Percentiles rank a stretch among this genome's conserved stretches.
phyloP scores from a whole-genome alignment of 23 red algal genomes.

The Gracilaria domingensis region DNA sequence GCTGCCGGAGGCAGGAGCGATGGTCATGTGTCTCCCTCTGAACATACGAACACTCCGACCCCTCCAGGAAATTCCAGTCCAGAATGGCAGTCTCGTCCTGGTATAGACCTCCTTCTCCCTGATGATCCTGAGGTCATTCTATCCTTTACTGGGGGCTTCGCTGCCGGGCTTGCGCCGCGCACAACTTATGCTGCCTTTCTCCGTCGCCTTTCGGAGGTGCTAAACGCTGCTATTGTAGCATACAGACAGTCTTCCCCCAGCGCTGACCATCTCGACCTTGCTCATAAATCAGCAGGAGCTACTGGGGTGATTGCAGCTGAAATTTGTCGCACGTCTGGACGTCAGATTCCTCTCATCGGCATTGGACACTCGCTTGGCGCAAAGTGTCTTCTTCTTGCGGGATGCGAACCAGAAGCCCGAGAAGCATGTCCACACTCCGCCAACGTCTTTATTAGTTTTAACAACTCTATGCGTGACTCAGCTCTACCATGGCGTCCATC shows the following conservation, averaged over 20 bases:
- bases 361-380: constrained; percentile 90
- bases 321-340: constrained; percentile 22
- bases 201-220: constrained; percentile 39
- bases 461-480: constrained; percentile 75
- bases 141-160: constrained; percentile 74
- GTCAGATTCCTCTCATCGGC: constrained; percentile 68
- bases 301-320: constrained; percentile 36
- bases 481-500: constrained; percentile 43
- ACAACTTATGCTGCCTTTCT: constrained; percentile 75
- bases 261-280: constrained; percentile 67
- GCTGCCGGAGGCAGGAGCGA: not conserved
- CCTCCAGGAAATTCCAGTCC: constrained; percentile 8
- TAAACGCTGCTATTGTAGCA: constrained; percentile 73
- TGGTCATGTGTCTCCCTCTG: constrained; percentile 3
- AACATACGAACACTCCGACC: constrained; percentile 19
- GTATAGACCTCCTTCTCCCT: constrained; percentile 29
- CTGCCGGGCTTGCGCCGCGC: constrained; percentile 64
- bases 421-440: constrained; percentile 38
- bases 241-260: constrained; percentile 54
- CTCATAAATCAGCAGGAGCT: constrained; percentile 19
- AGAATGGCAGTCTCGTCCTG: constrained; percentile 24
- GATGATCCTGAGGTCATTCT: constrained; percentile 59
- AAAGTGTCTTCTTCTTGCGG: constrained; percentile 73
- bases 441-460: constrained; percentile 87
- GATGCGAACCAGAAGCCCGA: constrained; percentile 24